Conservation (phyloP, 106 monocot genomes). For the Acorus calamus region DNA sequence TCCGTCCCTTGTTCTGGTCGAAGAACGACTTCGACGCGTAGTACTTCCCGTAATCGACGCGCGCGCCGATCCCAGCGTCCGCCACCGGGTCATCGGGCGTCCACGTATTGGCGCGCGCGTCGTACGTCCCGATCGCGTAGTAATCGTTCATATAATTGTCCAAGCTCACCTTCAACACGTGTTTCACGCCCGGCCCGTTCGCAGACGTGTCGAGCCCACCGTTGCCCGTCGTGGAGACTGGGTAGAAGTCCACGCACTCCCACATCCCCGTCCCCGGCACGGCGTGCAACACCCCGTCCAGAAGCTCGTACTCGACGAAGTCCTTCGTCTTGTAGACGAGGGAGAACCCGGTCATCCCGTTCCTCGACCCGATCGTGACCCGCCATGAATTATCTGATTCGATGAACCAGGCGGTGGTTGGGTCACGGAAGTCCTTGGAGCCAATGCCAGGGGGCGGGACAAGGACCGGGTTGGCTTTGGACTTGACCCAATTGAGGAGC, state of each 20-base stretch:
- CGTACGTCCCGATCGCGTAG: conserved; percentile 40
- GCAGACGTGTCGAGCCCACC: conserved; percentile 23
- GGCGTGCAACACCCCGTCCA: conserved; percentile 37
- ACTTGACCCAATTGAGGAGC: conserved; percentile 35
- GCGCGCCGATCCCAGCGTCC: conserved; percentile 50
- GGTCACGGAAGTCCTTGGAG: conserved; percentile 46
- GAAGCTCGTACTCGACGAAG: conserved; percentile 34
- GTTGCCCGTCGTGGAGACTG: conserved; percentile 14
- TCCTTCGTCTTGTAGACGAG: conserved; percentile 40
- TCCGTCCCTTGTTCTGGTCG: conserved; percentile 23
- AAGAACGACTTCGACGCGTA: conserved; percentile 73
- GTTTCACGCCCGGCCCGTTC: conserved; percentile 15
- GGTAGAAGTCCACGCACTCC: conserved; percentile 75
- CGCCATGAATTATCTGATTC: conserved; percentile 21
- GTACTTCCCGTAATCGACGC: conserved; percentile 67
- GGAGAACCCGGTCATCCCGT: conserved; percentile 21
- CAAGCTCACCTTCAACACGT: conserved; percentile 60
- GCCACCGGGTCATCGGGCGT: conserved; percentile 20
- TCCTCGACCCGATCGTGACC: conserved; percentile 38
- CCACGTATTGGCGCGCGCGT: conserved; percentile 25
- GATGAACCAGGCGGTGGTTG: conserved; percentile 49
- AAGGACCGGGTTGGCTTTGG: conserved; percentile 36
- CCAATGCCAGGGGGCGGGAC: conserved; percentile 19
- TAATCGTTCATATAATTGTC: conserved; percentile 51
- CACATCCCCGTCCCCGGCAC: conserved; percentile 59